Conservation (phyloP, 495 filamentous ascomycete species). For the Xylaria palmicola region DNA sequence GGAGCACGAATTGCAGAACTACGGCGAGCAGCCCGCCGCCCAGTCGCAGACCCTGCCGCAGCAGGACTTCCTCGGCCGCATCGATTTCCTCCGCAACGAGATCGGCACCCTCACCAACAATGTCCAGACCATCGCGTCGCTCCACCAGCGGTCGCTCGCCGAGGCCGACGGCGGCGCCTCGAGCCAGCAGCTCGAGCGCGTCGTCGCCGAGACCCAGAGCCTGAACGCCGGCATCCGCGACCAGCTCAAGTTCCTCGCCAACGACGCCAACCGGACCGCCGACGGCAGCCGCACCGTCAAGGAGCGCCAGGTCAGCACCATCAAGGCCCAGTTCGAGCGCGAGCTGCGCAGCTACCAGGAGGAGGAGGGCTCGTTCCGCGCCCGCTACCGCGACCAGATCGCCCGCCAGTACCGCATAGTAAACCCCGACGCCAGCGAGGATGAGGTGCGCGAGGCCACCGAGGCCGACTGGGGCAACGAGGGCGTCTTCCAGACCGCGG, state of each 20-base stretch:
- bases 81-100: constrained; percentile 55
- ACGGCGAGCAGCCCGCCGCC: constrained; percentile 30
- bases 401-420: constrained; percentile 73
- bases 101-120: constrained; percentile 55
- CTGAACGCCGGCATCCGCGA: constrained; percentile 65
- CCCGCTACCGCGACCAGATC: constrained; percentile 68
- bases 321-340: constrained; percentile 64
- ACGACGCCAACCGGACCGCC: constrained; percentile 57
- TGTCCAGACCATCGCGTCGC: constrained; percentile 55
- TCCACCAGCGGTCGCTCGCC: constrained; percentile 61
- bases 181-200: constrained; percentile 52
- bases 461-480: constrained; percentile 70
- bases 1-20: constrained; percentile 43
- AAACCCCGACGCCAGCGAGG: constrained; percentile 67
- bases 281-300: constrained; percentile 56
- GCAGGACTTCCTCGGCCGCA: constrained; percentile 59
- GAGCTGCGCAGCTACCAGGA: constrained; percentile 62
- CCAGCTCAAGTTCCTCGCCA: constrained; percentile 66
- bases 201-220: constrained; percentile 63
- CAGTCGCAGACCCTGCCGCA: constrained; percentile 42
- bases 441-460: constrained; percentile 61
- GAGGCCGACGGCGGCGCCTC: constrained; percentile 49
- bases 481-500: constrained; percentile 73
- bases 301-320: constrained; percentile 57
- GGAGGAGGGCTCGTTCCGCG: constrained; percentile 64